These are phyloP conservation scores for Ogataea hybrid DNA, from an alignment of 1,139 yeast genomes.

Conservation along the genomic window DNA sequence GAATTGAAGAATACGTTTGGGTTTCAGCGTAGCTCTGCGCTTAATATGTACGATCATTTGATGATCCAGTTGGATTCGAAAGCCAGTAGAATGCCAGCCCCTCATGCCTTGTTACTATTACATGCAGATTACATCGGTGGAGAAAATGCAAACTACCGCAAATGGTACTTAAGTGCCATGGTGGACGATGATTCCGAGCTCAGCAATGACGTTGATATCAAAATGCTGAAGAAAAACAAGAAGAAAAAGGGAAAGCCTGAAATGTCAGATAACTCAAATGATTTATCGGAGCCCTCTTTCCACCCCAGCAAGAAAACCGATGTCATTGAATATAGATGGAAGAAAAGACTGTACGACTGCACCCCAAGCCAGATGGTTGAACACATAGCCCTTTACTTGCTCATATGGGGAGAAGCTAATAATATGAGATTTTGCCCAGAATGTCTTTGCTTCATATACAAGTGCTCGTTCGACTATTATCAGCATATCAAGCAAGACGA, in stretches of 20 bases:
- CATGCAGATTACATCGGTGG: constrained; percentile 99
- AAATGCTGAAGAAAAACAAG: constrained; percentile 57
- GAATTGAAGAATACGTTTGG: constrained; percentile 92
- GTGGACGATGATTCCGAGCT: constrained; percentile 79
- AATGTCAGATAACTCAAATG: constrained; percentile 29
- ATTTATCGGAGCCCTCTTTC: constrained; percentile 44
- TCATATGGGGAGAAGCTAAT: constrained; percentile 98
- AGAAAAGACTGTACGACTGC: constrained; percentile 65
- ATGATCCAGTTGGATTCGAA: constrained; percentile 94
- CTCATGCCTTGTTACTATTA: constrained; percentile 85
- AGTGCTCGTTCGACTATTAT: constrained; percentile 88
- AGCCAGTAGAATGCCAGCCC: constrained; percentile 95
- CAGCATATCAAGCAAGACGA: constrained; percentile 6
- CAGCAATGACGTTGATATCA: constrained; percentile 30
- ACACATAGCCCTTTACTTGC: constrained; percentile 83
- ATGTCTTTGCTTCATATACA: constrained; percentile 86
- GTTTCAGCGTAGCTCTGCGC: constrained; percentile 96
- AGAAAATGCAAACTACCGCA: constrained; percentile 83
- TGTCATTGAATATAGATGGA: constrained; percentile 87
- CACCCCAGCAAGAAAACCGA: constrained; percentile 53
- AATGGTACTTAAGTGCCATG: constrained; percentile 96
- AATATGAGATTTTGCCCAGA: constrained; percentile 96
- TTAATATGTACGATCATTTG: constrained; percentile 95
- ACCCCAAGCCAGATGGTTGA: constrained; percentile 79
- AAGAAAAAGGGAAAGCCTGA: constrained; percentile 35